These are phyloP conservation scores for Backusella tarrabulga DNA, from an alignment of 192 early-diverging fungal genomes.

Conservation along the genomic window DNA sequence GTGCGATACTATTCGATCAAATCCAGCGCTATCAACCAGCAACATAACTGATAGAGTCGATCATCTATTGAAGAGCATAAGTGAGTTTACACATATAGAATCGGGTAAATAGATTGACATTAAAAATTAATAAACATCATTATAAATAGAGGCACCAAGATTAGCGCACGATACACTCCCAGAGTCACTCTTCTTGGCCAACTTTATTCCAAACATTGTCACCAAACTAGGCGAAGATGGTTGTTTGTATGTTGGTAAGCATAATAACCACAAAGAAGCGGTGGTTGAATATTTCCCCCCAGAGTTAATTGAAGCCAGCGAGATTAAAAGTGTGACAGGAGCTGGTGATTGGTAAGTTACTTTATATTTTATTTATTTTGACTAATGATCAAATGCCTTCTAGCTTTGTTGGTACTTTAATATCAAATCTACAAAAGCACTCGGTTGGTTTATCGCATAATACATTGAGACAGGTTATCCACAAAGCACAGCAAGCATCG, in stretches of 20 bases:
- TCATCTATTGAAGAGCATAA: background rate
- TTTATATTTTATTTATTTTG: background rate
- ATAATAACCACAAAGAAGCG: background rate
- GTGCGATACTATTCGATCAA: constrained; percentile 35
- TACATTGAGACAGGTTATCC: constrained; percentile 11
- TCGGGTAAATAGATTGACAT: background rate
- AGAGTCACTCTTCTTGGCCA: constrained; percentile 41
- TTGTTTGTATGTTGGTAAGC: constrained; percentile 33
- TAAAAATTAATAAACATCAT: background rate
- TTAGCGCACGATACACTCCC: constrained; percentile 14
- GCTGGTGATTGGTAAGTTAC: constrained; percentile 69
- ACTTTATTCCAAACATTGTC: constrained; percentile 54
- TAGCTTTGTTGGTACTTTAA: constrained; percentile 69
- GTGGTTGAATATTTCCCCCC: constrained; percentile 36
- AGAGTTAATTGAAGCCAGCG: constrained; percentile 16
- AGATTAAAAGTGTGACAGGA: constrained; percentile 68
- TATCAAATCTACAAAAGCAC: constrained; percentile 48
- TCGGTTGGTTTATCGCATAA: background rate
- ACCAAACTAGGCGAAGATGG: constrained; percentile 75
- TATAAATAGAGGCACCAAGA: constrained; percentile 9
- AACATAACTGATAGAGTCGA: constrained; percentile 18
- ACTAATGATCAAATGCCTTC: constrained; percentile 11
- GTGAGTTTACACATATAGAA: background rate
- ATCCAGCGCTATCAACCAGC: background rate
- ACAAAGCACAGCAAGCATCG: constrained; percentile 24